Conservation (phyloP, 805 yeast species). For the Blastobotrys mokoenaii region DNA sequence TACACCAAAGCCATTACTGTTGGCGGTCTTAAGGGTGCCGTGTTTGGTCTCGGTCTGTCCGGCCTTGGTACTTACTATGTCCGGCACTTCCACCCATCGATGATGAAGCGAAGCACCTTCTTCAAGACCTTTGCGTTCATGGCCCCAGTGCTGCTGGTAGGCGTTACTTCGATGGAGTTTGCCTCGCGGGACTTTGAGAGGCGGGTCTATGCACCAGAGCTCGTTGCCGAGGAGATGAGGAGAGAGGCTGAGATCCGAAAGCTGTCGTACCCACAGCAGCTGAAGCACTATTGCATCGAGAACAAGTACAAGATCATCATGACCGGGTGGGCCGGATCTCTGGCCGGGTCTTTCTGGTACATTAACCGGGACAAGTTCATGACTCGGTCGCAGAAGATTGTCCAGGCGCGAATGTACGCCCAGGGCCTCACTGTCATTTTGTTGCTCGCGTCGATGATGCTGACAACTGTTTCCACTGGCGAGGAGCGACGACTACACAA, state of each 20-base stretch:
- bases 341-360: constrained; percentile 69
- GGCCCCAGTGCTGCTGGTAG: constrained; percentile 55
- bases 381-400: constrained; percentile 71
- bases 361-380: constrained; percentile 68
- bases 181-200: constrained; percentile 62
- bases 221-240: background rate
- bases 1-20: constrained; percentile 48
- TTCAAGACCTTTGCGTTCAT: constrained; percentile 53
- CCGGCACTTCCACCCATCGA: background rate
- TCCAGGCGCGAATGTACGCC: constrained; percentile 87
- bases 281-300: constrained; percentile 35
- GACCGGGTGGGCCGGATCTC: constrained; percentile 70
- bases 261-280: constrained; percentile 1
- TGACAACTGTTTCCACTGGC: constrained; percentile 45
- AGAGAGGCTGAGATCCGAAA: constrained; percentile 22
- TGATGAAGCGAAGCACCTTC: constrained; percentile 21
- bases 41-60: constrained; percentile 50
- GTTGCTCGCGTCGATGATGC: constrained; percentile 51
- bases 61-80: constrained; percentile 27
- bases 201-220: constrained; percentile 37
- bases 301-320: constrained; percentile 58
- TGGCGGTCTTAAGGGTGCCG: constrained; percentile 57
- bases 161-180: constrained; percentile 61
- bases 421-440: constrained; percentile 71
- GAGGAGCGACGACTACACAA: constrained; percentile 3